Conservation (phyloP, 208 protist species). For the Trypanosoma avium region DNA sequence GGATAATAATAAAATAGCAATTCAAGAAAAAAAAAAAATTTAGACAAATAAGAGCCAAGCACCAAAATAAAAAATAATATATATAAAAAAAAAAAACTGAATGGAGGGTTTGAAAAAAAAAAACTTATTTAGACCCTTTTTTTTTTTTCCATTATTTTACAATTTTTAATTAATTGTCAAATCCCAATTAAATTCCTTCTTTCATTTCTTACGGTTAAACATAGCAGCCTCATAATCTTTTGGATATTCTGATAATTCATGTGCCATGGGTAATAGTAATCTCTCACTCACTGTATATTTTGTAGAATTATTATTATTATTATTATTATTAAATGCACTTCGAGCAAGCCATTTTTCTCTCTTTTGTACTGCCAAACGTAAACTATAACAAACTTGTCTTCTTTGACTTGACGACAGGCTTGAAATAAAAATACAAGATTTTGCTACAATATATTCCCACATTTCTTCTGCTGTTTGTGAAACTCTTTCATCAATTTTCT, state of each 20-base stretch:
- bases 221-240: constrained; percentile 48
- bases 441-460: constrained; percentile 75
- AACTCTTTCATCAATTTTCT: constrained; percentile 3
- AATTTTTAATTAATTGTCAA: no score
- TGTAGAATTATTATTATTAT: neutral
- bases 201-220: constrained; percentile 7
- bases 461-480: constrained; percentile 45
- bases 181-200: constrained; percentile 3
- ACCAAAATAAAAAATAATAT: no score
- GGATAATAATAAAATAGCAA: no score
- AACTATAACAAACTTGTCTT: constrained; percentile 36
- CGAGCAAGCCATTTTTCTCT: constrained; percentile 3
- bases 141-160: neutral
- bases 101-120: no score
- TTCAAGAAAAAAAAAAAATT: no score
- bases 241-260: constrained; percentile 53
- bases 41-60: no score
- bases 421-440: constrained; percentile 78
- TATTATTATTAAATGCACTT: neutral
- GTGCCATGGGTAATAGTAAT: constrained; percentile 61
- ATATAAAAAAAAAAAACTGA: no score
- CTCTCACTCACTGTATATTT: constrained; percentile 22
- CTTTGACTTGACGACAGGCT: constrained; percentile 43
- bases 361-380: constrained; percentile 42
- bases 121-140: no score